A percentile compares a stretch with the other conserved stretches of the same genome.
These are phyloP conservation scores for Volvox africanus DNA, from an alignment of 139 green algal genomes.

Conservation along the genomic window DNA sequence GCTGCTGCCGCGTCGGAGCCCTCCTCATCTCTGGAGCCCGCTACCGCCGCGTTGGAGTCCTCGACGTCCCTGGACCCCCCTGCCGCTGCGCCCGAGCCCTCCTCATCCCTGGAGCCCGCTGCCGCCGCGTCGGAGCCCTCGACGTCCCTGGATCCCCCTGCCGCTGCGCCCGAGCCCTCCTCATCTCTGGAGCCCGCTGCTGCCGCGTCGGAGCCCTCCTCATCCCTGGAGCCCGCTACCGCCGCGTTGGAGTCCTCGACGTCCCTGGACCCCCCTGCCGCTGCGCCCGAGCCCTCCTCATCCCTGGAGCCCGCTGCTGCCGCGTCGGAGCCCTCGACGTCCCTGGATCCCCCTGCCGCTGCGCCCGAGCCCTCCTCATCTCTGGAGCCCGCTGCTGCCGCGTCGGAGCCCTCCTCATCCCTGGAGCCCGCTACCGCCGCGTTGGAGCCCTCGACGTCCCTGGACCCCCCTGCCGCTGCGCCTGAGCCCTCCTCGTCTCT, in stretches of 20 bases:
- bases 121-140: not conserved
- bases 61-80: not conserved
- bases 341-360: not conserved
- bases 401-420: not conserved
- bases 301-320: not conserved
- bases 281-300: not conserved
- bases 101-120: not conserved
- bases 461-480: not conserved
- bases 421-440: not conserved
- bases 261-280: not conserved
- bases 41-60: not conserved
- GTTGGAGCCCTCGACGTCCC: not conserved
- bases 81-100: not conserved
- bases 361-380: not conserved
- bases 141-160: not conserved
- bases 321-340: not conserved
- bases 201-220: not conserved
- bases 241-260: not conserved
- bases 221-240: not conserved
- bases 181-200: not conserved
- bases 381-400: not conserved
- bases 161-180: not conserved
- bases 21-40: not conserved
- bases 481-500: not conserved
- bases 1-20: not conserved